phyloP scores from a whole-genome alignment of 1,284 basidiomycete genomes.

The Leccinum colubrinum region DNA sequence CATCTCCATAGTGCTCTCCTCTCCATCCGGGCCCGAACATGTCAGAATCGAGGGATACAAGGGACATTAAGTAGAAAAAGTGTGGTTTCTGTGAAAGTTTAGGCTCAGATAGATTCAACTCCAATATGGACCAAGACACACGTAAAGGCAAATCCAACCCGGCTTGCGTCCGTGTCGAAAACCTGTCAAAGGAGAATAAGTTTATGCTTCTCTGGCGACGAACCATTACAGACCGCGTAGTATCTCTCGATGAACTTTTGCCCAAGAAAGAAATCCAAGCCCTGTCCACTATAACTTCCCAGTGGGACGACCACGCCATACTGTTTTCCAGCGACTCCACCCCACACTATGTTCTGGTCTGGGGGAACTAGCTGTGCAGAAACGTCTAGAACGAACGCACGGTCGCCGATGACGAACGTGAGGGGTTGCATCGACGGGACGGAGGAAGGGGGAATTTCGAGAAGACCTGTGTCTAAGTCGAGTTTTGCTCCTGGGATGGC shows the following conservation, averaged over 20 bases:
- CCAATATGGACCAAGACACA: background rate
- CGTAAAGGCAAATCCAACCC: background rate
- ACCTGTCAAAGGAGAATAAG: background rate
- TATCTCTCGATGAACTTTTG: constrained; percentile 30
- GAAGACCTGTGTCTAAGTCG: background rate
- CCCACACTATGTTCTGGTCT: constrained; percentile 17
- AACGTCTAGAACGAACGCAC: constrained; percentile 20
- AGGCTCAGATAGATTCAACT: background rate
- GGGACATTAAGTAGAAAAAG: background rate
- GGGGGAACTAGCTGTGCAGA: constrained; percentile 26
- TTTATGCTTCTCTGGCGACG: background rate
- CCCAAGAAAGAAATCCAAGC: constrained; percentile 27
- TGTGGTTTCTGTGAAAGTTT: background rate
- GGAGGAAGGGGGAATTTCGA: background rate
- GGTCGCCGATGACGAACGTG: constrained; percentile 8
- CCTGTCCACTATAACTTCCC: constrained; percentile 10
- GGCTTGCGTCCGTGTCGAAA: background rate
- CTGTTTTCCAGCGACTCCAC: constrained; percentile 12
- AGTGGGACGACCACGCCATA: constrained; percentile 19
- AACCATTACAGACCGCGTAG: constrained; percentile 17
- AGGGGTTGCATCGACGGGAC: background rate
- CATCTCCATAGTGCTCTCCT: background rate
- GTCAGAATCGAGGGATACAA: background rate
- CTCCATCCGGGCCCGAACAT: background rate
- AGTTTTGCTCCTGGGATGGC: background rate